A percentile compares a stretch with the other conserved stretches of the same genome.
Conservation (phyloP, 1,139 yeast genomes). For the Eremothecium gossypii region DNA sequence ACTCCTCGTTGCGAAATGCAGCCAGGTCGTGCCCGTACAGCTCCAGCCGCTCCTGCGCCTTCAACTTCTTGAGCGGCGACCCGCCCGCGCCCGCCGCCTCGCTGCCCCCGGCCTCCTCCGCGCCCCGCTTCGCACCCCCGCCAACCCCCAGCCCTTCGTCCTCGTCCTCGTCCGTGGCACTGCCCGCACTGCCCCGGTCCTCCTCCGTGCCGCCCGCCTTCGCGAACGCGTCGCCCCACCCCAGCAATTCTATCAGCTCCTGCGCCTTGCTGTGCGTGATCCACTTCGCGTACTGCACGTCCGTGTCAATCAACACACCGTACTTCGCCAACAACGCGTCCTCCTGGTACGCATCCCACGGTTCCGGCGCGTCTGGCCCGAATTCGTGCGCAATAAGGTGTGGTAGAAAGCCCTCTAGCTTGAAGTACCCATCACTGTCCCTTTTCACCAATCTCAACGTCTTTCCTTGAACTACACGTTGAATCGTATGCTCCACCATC, state of each 20-base stretch:
- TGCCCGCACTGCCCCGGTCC: conserved; percentile 5
- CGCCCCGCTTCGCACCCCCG: background rate
- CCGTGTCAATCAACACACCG: conserved; percentile 24
- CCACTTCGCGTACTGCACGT: conserved; percentile 23
- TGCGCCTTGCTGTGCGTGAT: conserved; percentile 21
- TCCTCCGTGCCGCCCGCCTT: background rate
- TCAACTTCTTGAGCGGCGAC: conserved; percentile 24
- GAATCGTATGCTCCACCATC: conserved; percentile 2
- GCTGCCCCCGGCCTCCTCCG: background rate
- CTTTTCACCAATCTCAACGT: conserved; percentile 1
- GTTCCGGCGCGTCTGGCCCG: conserved; percentile 8
- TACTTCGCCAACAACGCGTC: conserved; percentile 18
- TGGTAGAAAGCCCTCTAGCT: conserved; percentile 19
- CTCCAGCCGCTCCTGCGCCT: conserved; percentile 11
- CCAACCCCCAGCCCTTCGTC: background rate
- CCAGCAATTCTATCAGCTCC: conserved; percentile 13
- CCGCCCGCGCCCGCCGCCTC: conserved; percentile 6
- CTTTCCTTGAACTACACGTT: conserved; percentile 1
- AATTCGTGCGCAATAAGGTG: conserved; percentile 11
- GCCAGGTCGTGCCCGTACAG: conserved; percentile 20
- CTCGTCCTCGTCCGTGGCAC: conserved; percentile 2
- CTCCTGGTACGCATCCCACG: conserved; percentile 10
- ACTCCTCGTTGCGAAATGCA: conserved; percentile 1
- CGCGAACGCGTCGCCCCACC: conserved; percentile 9
- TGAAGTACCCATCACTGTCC: conserved; percentile 17